Base-by-base conservation (phyloP, 192 early-diverging fungal genomes). In the Backusella westeae region DNA sequence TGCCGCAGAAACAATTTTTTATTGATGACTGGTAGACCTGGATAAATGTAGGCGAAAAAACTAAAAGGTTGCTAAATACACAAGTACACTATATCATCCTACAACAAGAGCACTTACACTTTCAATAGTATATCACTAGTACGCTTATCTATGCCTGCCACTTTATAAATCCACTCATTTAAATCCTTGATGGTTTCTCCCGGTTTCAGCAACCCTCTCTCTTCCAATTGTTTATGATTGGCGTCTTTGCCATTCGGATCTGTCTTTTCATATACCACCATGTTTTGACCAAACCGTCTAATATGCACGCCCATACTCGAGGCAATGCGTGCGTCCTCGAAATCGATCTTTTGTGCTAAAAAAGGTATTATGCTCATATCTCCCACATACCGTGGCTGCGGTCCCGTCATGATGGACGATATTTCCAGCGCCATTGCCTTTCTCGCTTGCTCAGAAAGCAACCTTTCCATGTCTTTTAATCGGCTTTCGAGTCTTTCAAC, bases 11-110 rank as follows among this genome's bases (percentile, higher is more conserved):
- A 91, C 14, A 88, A 82, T 0, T 80, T 75, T 71, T 90, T 91
- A 81, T 91, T 86, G 41, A 94, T 77, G 3, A 94, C 83, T 0
- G 93, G 93, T 71, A 94, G 82, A 12, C 85, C 87, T n/a, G 93
- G 91, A 71, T 92, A 92, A 1, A 92, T 82, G 65, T 87, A 88
- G 4, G 71, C 84, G 77, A 93, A 94, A 75, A 90, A 94, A 10
- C 82, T 74, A 44, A 23, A 21, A 9, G 3, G 21, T 3, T 23
- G 3, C 10, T 14, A 63, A 63, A 29, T 3, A 63, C 10, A 14
- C 0, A 63, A 9, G 4, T 26, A 2, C 1, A 32, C 2, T 32
- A 32, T 32, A 32, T 2, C 32, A 32, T 32, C 32, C 0, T 32
- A 32, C 8, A 26, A 6, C 21, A 4, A n/a, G 10, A 15, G 2